phyloP scores from a whole-genome alignment of 306 rosid species.

The Cucumis melo region DNA sequence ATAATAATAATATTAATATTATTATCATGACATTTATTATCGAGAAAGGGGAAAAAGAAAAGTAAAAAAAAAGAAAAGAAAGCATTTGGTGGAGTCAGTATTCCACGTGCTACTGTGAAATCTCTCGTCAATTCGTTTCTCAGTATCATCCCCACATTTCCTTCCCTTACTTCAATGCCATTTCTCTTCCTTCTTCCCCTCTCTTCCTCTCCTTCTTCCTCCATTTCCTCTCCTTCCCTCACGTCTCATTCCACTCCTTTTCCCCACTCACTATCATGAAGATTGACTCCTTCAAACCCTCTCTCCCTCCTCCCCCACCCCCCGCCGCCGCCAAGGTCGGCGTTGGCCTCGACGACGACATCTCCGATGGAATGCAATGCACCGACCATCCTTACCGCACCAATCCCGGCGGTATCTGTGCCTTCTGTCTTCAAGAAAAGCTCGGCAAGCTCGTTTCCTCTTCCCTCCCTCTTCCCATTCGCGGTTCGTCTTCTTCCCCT shows the following conservation, averaged over 20 bases:
- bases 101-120: conserved; percentile 12
- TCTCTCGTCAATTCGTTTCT: background rate
- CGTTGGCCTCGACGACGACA: conserved; percentile 41
- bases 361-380: conserved; percentile 81
- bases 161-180: conserved; percentile 4
- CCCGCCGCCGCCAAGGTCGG: conserved; percentile 16
- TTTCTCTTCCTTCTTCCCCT: background rate
- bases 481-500: conserved; percentile 42
- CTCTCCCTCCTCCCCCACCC: background rate
- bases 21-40: no score
- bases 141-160: background rate
- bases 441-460: conserved; percentile 88
- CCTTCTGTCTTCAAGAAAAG: conserved; percentile 87
- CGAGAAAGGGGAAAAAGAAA: background rate
- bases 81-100: background rate
- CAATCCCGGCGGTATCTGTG: conserved; percentile 96
- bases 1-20: no score
- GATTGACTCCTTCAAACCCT: conserved; percentile 33
- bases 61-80: background rate
- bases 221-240: background rate
- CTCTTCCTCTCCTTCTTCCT: background rate
- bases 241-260: background rate
- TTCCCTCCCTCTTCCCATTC: conserved; percentile 60
- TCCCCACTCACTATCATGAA: background rate
- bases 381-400: conserved; percentile 60